Base-by-base conservation (phyloP, 1,284 basidiomycete species). In the Trichosporon sp. region DNA sequence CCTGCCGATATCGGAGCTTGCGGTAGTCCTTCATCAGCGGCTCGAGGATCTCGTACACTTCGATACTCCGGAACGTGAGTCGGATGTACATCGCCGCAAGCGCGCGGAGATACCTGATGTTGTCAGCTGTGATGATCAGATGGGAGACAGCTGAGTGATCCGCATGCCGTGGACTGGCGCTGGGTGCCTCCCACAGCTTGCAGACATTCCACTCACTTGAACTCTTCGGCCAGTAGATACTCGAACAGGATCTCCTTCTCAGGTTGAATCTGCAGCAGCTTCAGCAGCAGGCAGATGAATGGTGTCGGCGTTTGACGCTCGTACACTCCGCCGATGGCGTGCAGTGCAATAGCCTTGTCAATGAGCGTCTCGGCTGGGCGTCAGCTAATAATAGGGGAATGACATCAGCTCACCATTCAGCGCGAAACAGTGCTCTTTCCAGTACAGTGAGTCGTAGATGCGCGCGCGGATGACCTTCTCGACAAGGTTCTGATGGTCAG, bases 401-500 rank as follows among this genome's bases (percentile, higher is more conserved):
- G 5, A 21, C 9, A 56, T 9, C 10, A 57, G 56, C 56, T 32
- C 61, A 91, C 92, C 91, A 66, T 90, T 94, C 56, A 95, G 82
- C 21, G 92, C 92, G 77, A 95, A 95, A 74, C 92, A 95, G 66
- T 94, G 91, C 75, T 97, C 93, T 80, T 97, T 99, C 96, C 96
- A 99, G 81, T 88, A 99, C 16, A 85, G 81, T 0, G 91, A 91
- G 78, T 98, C 95, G 83, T 97, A 99, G 67, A 99, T 97, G 64
- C 96, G 88, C 73, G 89, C 90, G 56, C 96, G 88, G 70, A 99
- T 94, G 68, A 98, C 90, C 62, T 94, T 96, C 84, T 99, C 96
- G 56, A 99, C 90, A 76, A 99, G 84, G 81, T 88, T 94, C 92
- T 98, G 77, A 23, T 52, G 5, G 60, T 36, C 37, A 62, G 33